Evolutionary conservation across 1,139 yeast species (phyloP).

Genomic region (Taphrina populina): DNA sequence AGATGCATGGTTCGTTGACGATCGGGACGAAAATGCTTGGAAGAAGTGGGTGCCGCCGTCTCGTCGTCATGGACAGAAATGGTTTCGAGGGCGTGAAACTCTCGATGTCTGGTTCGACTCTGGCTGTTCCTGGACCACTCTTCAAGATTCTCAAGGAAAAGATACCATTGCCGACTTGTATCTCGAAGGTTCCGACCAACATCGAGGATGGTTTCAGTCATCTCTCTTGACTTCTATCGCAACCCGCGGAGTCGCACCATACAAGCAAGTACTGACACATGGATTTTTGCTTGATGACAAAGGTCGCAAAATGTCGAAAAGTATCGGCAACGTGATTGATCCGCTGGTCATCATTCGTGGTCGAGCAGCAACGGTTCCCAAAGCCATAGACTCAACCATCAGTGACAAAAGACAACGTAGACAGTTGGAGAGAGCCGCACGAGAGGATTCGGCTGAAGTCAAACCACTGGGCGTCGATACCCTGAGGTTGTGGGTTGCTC

Average conservation of each 20-base stretch:
- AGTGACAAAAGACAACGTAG: slow-evolving; percentile 58
- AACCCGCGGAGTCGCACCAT: slow-evolving; percentile 56
- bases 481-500: slow-evolving; percentile 84
- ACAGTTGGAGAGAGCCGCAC: slow-evolving; percentile 41
- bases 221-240: slow-evolving; percentile 79
- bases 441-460: slow-evolving; percentile 17
- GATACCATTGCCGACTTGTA: slow-evolving; percentile 65
- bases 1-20: slow-evolving; percentile 67
- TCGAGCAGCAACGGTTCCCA: slow-evolving; percentile 1
- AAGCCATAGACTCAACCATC: background rate
- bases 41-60: slow-evolving; percentile 70
- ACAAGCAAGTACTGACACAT: slow-evolving; percentile 74
- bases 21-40: slow-evolving; percentile 52
- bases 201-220: slow-evolving; percentile 98
- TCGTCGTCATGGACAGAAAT: slow-evolving; percentile 49
- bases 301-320: slow-evolving; percentile 90
- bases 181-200: slow-evolving; percentile 95
- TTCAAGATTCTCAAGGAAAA: slow-evolving; percentile 45
- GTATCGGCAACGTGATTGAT: slow-evolving; percentile 75
- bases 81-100: slow-evolving; percentile 74
- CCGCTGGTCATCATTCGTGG: slow-evolving; percentile 71
- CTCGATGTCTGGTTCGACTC: slow-evolving; percentile 99
- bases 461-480: slow-evolving; percentile 77
- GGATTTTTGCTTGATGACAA: slow-evolving; percentile 87
- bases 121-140: slow-evolving; percentile 85